These are phyloP conservation scores for Colletotrichum eleusines DNA, from an alignment of 2,329 filamentous ascomycete genomes.

Conservation along the genomic window DNA sequence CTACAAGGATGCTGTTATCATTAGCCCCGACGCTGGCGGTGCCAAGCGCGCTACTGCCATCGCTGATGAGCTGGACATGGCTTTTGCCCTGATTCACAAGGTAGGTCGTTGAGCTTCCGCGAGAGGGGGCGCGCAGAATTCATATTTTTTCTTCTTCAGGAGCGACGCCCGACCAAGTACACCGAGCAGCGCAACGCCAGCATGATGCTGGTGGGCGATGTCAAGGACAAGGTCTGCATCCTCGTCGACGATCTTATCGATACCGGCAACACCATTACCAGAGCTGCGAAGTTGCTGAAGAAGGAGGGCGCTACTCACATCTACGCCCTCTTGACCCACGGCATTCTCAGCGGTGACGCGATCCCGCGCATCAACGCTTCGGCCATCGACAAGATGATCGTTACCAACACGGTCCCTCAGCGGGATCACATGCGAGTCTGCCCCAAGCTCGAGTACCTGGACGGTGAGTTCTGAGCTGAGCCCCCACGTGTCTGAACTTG, in stretches of 20 bases:
- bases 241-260: slow-evolving; percentile 95
- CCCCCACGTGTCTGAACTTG: background rate
- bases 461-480: slow-evolving; percentile 57
- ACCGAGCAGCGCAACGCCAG: slow-evolving; percentile 90
- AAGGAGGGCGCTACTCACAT: slow-evolving; percentile 93
- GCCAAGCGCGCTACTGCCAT: slow-evolving; percentile 97
- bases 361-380: slow-evolving; percentile 95
- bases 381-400: slow-evolving; percentile 90
- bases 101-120: slow-evolving; percentile 59
- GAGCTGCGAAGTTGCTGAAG: slow-evolving; percentile 96
- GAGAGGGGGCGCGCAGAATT: background rate
- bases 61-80: slow-evolving; percentile 91
- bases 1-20: slow-evolving; percentile 88
- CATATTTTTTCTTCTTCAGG: slow-evolving; percentile 61
- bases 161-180: slow-evolving; percentile 89
- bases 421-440: slow-evolving; percentile 81
- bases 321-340: slow-evolving; percentile 93
- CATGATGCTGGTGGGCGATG: slow-evolving; percentile 95
- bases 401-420: slow-evolving; percentile 96
- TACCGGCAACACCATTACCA: slow-evolving; percentile 96
- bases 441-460: slow-evolving; percentile 90
- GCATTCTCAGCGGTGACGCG: slow-evolving; percentile 93
- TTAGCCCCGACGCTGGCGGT: slow-evolving; percentile 95
- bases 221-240: slow-evolving; percentile 84
- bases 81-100: slow-evolving; percentile 99